Evolutionary conservation across 1,139 yeast genomes (phyloP).

Genomic region (Sugiyamaella sp.): DNA sequence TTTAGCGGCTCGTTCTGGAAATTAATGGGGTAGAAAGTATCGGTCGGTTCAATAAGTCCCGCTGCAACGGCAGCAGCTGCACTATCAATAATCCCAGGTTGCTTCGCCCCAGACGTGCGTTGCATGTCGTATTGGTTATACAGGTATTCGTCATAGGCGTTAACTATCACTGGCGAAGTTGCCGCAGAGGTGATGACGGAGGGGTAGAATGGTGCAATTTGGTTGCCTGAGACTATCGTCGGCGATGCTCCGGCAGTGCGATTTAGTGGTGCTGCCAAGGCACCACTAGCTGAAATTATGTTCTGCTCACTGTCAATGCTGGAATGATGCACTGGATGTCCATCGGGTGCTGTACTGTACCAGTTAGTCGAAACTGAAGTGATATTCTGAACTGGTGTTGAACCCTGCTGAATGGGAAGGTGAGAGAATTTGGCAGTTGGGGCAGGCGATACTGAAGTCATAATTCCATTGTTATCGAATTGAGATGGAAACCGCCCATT

Average conservation of each 20-base stretch:
- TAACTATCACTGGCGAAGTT: neutral
- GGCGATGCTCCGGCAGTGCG: neutral
- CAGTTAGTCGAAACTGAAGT: too few species aligned
- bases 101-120: neutral
- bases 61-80: slow-evolving; percentile 6
- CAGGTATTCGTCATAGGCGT: slow-evolving; percentile 1
- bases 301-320: too few species aligned
- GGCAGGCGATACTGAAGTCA: neutral
- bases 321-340: too few species aligned
- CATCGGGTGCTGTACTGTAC: too few species aligned
- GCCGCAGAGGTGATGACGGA: slow-evolving; percentile 16
- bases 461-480: neutral
- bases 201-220: neutral
- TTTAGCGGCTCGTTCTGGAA: slow-evolving; percentile 35
- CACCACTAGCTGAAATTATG: too few species aligned
- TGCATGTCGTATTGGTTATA: neutral
- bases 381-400: neutral
- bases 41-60: slow-evolving; percentile 9
- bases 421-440: too few species aligned
- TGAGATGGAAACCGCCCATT: neutral
- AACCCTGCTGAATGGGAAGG: too few species aligned
- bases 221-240: neutral
- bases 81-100: neutral
- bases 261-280: neutral
- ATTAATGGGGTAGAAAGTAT: slow-evolving; percentile 29